Base-by-base conservation (phyloP, 306 rosid genomes). In the Phaseolus lunatus region DNA sequence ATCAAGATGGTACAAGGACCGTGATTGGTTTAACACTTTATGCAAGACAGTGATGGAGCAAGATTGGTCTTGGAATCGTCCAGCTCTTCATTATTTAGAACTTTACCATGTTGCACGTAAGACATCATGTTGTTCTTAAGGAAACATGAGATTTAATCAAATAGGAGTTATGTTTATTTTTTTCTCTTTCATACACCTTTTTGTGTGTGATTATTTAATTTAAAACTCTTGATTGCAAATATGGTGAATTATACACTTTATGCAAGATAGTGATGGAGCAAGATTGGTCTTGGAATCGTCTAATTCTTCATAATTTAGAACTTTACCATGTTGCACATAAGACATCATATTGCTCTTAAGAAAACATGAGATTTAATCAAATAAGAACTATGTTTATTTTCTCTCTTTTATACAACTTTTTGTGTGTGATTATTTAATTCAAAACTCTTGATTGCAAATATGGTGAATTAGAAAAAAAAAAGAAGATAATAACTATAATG, bases 21-120 rank as follows among this genome's bases (percentile, higher is more conserved):
- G 91, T 62, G 87, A 73, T 39, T 86, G 93, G 97, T 89, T 91
- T 57, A 79, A 89, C 83, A 61, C 49, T 10, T 76, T 91, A 78
- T 87, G 97, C 93, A 88, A 93, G 85, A 82, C 67, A 13, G 91
- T 85, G 67, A 91, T 91, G 97, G 91, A 91, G 80, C 98, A 89
- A 86, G 97, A 93, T 69, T 93, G 98, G 98, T 93, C 98, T 63
- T 93, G 97, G 98, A 91, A 93, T 49, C 83, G 90, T n/a, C 98
- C 96, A 15, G 93, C 98, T 50, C 96, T 93, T 5, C 96, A 89
- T 37, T 93, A 93, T 83, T 61, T 89, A 86, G 97, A 93, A 82
- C 93, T 93, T 75, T 93, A 91, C 67, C 98, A 91, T 47, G 84
- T 92, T 39, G 96, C 93, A 52, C 72, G 84, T 35, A 93, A 87